These are phyloP conservation scores for Penicillium rolfsii DNA, from an alignment of 2,329 filamentous ascomycete species.

Conservation along the genomic window DNA sequence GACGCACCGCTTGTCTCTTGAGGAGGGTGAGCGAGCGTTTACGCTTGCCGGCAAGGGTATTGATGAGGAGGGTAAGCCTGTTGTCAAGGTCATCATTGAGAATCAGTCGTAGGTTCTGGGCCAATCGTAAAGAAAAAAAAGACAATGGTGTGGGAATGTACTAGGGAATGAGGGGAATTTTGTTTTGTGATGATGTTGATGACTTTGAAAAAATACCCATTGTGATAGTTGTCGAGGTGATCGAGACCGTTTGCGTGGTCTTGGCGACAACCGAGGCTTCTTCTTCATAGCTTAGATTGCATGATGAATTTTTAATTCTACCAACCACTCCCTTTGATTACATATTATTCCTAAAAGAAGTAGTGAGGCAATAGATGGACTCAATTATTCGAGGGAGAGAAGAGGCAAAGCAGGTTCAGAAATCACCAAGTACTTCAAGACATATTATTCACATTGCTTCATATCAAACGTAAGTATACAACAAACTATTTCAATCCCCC, in stretches of 20 bases:
- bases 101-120: conserved; percentile 23
- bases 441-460: background rate
- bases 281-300: conserved; percentile 6
- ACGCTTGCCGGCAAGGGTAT: conserved; percentile 54
- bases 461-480: conserved; percentile 7
- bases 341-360: background rate
- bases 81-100: conserved; percentile 58
- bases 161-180: background rate
- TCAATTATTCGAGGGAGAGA: background rate
- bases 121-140: conserved; percentile 12
- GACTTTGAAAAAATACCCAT: conserved; percentile 27
- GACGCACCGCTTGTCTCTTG: conserved; percentile 56
- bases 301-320: background rate
- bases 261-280: background rate
- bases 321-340: background rate
- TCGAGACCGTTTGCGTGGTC: background rate
- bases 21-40: conserved; percentile 56
- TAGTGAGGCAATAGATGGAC: background rate
- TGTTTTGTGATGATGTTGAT: conserved; percentile 1
- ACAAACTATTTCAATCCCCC: conserved; percentile 54
- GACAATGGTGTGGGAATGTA: background rate
- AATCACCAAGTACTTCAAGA: background rate
- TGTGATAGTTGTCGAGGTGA: conserved; percentile 14
- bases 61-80: conserved; percentile 56
- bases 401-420: background rate